Percentiles rank a stretch among this genome's conserved stretches.
Conservation (phyloP, 441 rosid genomes). For the Codiaeum variegatum region DNA sequence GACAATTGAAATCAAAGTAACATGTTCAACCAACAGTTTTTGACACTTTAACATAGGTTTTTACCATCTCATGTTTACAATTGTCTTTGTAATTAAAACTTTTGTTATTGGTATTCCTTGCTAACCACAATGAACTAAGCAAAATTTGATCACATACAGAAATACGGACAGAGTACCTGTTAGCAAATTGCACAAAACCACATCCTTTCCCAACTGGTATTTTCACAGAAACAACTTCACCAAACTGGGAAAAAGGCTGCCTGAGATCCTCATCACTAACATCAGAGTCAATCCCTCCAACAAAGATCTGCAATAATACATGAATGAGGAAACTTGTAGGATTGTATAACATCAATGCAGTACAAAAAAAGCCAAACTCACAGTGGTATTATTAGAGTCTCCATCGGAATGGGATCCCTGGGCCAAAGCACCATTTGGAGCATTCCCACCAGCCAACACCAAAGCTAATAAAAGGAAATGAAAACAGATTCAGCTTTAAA, state of each 20-base stretch:
- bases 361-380: constrained; percentile 38
- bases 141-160: neutral
- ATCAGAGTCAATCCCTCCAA: constrained; percentile 87
- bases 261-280: constrained; percentile 81
- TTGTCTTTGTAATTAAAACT: neutral
- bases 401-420: constrained; percentile 64
- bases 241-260: constrained; percentile 70
- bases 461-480: constrained; percentile 48
- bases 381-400: constrained; percentile 78
- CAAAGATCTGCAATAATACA: constrained; percentile 61
- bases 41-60: neutral
- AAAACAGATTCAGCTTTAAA: constrained; percentile 19
- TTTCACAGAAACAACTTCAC: constrained; percentile 91
- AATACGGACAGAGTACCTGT: constrained; percentile 44
- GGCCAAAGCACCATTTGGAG: constrained; percentile 50
- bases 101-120: neutral
- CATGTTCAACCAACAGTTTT: neutral
- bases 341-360: constrained; percentile 7
- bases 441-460: constrained; percentile 80
- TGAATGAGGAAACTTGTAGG: constrained; percentile 18
- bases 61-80: neutral
- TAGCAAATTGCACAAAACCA: constrained; percentile 79
- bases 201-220: constrained; percentile 91
- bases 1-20: constrained; percentile 1
- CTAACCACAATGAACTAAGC: neutral